Base-by-base conservation (phyloP, 139 green algal species). In the Marvania coccoides region DNA sequence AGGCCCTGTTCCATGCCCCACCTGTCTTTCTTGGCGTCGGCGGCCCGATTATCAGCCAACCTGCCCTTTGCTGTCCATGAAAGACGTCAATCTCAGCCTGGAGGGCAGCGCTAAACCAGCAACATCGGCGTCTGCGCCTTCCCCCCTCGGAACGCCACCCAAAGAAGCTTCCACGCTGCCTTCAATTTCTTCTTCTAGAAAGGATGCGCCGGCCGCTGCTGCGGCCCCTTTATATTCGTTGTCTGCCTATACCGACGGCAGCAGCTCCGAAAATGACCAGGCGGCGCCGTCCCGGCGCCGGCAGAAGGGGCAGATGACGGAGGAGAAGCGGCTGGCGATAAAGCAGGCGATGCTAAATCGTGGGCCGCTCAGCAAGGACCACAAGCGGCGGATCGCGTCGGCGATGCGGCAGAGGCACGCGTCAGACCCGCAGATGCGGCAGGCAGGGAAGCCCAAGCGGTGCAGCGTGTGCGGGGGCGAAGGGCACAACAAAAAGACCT, bases 401-500 rank as follows among this genome's bases (percentile, higher is more conserved):
- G 31, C 51, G 24, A 24, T 65, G 28, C n/a, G 65, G 61, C 30
- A 60, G 33, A 56, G 4, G 19, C 56, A 78, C 26, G 56, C 71
- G 1, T 36, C 26, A 4, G 54, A 78, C 56, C 71, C 71, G 9
- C 26, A 38, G 34, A 54, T 73, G 56, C 63, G 75, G 28, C 36
- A 42, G 28, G 46, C 39, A 13, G 31, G 64, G 0, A 72, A 40
- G 30, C 47, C 56, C 1, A 84, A 84, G 65, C 35, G 45, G 0
- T 81, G 74, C 65, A 42, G 58, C 12, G 47, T 64, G 26, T 81
- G 74, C 54, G 74, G 74, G 4, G 23, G 63, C 13, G 29, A 46
- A 48, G 73, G 73, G 5, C 73, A 80, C 68, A 80, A 73, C 55
- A 58, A 39, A 3, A 40, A 45, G 24, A 55, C 38, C 3, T 80